Conservation (phyloP, 1,139 yeast genomes). For the Geotrichum restrictum region DNA sequence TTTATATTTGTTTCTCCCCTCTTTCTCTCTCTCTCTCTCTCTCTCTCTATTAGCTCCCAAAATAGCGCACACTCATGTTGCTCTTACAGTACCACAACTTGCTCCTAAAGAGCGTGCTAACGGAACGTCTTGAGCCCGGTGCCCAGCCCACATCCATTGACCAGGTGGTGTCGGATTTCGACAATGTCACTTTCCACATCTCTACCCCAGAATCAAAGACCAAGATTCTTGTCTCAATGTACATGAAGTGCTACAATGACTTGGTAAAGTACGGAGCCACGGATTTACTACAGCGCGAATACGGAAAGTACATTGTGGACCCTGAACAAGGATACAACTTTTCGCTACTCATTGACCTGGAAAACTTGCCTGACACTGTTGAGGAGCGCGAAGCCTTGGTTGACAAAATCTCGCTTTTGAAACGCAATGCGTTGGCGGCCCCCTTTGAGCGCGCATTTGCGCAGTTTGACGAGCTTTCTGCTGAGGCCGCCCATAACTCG, state of each 20-base stretch:
- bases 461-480: slow-evolving; percentile 63
- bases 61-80: slow-evolving; percentile 32
- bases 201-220: slow-evolving; percentile 74
- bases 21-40: too few species aligned
- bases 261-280: slow-evolving; percentile 60
- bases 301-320: slow-evolving; percentile 42
- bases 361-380: slow-evolving; percentile 40
- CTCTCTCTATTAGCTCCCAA: too few species aligned
- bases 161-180: slow-evolving; percentile 89
- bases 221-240: slow-evolving; percentile 62
- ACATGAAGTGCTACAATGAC: slow-evolving; percentile 74
- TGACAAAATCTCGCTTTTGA: slow-evolving; percentile 64
- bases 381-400: slow-evolving; percentile 53
- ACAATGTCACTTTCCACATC: slow-evolving; percentile 88
- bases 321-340: slow-evolving; percentile 80
- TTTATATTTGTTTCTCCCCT: too few species aligned
- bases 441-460: slow-evolving; percentile 85
- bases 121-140: slow-evolving; percentile 42
- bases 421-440: slow-evolving; percentile 85
- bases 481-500: slow-evolving; percentile 49
- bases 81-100: slow-evolving; percentile 45
- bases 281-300: slow-evolving; percentile 42
- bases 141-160: slow-evolving; percentile 61
- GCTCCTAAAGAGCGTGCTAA: slow-evolving; percentile 41
- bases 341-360: slow-evolving; percentile 66